Conservation (phyloP, 257 asterid species). For the Petrea volubilis region DNA sequence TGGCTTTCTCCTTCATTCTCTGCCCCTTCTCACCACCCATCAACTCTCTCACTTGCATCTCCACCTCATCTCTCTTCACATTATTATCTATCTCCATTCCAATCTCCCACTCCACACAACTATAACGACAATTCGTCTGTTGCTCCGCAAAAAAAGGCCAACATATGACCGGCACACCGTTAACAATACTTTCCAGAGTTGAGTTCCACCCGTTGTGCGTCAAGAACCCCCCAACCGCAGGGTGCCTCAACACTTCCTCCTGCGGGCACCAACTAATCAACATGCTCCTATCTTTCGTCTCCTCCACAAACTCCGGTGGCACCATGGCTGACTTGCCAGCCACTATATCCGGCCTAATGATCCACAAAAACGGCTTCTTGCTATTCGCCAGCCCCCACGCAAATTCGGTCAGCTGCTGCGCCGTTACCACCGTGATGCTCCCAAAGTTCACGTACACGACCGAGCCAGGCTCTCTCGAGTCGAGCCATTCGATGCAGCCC, state of each 20-base stretch:
- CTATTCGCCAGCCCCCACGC: conserved; percentile 21
- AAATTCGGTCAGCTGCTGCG: conserved; percentile 10
- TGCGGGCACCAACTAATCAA: conserved; percentile 20
- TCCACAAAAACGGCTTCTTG: conserved; percentile 17
- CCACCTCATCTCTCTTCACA: conserved; percentile 47
- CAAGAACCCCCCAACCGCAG: conserved; percentile 8
- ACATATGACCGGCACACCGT: conserved; percentile 19
- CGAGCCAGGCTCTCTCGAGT: not conserved
- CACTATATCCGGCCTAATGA: conserved; percentile 19
- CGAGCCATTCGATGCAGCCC: conserved; percentile 45
- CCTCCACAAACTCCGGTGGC: conserved; percentile 7
- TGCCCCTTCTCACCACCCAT: conserved; percentile 44
- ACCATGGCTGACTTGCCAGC: conserved; percentile 19
- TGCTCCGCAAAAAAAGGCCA: conserved; percentile 31
- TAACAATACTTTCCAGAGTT: not conserved
- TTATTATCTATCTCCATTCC: conserved; percentile 25
- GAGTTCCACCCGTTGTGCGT: conserved; percentile 22
- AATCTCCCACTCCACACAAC: conserved; percentile 19
- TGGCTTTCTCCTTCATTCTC: conserved; percentile 36
- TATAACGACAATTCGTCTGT: conserved; percentile 22
- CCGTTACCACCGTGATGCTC: conserved; percentile 2
- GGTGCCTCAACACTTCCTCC: conserved; percentile 10
- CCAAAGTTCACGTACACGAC: too few relatives aligned
- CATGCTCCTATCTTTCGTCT: conserved; percentile 5
- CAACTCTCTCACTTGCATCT: conserved; percentile 36